phyloP scores from a whole-genome alignment of 192 early-diverging fungal genomes.

The Geosiphon pyriformis region DNA sequence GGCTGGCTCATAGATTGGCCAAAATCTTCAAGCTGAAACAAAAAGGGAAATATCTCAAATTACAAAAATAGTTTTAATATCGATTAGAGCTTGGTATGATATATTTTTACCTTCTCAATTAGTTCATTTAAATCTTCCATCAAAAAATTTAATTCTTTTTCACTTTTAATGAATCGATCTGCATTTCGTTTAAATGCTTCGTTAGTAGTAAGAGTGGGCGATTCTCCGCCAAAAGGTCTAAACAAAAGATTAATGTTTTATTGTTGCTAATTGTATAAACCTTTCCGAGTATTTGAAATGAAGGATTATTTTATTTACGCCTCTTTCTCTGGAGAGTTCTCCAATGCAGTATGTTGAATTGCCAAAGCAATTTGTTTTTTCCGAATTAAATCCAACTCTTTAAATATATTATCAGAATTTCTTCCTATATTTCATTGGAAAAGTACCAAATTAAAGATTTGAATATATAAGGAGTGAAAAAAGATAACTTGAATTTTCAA shows the following conservation, averaged over 20 bases:
- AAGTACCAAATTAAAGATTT: background rate
- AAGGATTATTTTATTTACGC: conserved; percentile 2
- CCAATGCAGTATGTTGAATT: conserved; percentile 21
- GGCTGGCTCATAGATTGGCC: conserved; percentile 13
- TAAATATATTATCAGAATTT: conserved; percentile 26
- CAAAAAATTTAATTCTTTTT: conserved; percentile 25
- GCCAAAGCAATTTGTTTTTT: conserved; percentile 23
- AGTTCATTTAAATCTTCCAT: conserved; percentile 23
- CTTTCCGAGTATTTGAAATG: background rate
- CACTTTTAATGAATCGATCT: conserved; percentile 23
- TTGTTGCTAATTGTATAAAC: background rate
- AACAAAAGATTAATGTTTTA: background rate
- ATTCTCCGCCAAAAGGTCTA: conserved; percentile 13
- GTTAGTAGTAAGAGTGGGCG: conserved; percentile 6
- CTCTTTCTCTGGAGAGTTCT: conserved; percentile 20
- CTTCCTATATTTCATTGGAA: background rate
- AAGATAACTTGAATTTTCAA: background rate
- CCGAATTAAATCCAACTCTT: conserved; percentile 25
- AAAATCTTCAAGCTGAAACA: conserved; percentile 18
- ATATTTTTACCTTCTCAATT: conserved; percentile 9
- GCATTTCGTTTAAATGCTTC: conserved; percentile 27
- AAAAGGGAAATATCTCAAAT: background rate
- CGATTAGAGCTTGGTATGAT: background rate
- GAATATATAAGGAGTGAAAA: background rate
- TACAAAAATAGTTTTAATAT: background rate